Conservation (phyloP, 2,329 filamentous ascomycete species). For the Clarireedia paspali region DNA sequence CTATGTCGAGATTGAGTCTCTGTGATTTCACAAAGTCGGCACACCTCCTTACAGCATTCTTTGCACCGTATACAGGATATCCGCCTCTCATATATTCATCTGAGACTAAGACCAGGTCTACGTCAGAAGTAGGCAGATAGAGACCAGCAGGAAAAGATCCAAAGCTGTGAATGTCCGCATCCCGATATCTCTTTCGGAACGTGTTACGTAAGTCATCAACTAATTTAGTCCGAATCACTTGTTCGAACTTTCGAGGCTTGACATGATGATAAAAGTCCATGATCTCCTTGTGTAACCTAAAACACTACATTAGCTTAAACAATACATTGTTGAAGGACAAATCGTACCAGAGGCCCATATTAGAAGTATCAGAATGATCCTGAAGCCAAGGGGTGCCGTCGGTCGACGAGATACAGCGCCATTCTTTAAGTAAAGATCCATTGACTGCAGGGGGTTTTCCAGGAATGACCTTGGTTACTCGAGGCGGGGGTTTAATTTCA, state of each 20-base stretch:
- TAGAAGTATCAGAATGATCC: conserved; percentile 46
- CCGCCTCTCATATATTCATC: conserved; percentile 48
- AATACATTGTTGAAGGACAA: conserved; percentile 18
- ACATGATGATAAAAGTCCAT: conserved; percentile 84
- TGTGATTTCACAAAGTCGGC: conserved; percentile 48
- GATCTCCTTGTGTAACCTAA: conserved; percentile 81
- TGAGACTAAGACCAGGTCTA: conserved; percentile 82
- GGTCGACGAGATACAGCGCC: conserved; percentile 31
- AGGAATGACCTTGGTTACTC: conserved; percentile 15
- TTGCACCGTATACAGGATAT: conserved; percentile 31
- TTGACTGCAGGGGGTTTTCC: conserved; percentile 15
- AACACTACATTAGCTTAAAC: conserved; percentile 15
- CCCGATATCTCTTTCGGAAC: conserved; percentile 46
- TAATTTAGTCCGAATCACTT: conserved; percentile 64
- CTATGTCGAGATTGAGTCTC: conserved; percentile 50
- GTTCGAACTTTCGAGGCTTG: conserved; percentile 68
- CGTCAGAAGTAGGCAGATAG: conserved; percentile 74
- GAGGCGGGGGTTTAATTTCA: conserved; percentile 39
- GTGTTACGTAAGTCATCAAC: conserved; percentile 58
- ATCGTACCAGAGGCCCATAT: conserved; percentile 49
- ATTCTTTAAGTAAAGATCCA: conserved; percentile 35
- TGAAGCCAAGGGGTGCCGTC: conserved; percentile 56
- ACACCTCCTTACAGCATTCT: conserved; percentile 49
- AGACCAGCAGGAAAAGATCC: conserved; percentile 87
- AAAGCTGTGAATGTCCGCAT: conserved; percentile 65